Base-by-base conservation (phyloP, 306 rosid genomes). In the Quercus mongolica region DNA sequence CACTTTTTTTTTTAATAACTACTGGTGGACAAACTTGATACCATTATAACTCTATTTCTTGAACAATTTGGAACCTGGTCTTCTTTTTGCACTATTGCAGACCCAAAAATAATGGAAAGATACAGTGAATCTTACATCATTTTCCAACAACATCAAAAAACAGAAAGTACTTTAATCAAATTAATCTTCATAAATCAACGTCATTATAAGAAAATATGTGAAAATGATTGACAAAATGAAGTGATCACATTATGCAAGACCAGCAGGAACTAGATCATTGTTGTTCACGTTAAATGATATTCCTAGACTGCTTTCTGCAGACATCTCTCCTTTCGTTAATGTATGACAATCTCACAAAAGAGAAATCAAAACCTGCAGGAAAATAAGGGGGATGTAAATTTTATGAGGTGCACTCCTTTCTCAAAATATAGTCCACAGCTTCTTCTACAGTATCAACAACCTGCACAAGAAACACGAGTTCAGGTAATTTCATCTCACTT, bases 361-460 rank as follows among this genome's bases (percentile, higher is more conserved):
- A 49, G 73, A 81, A 76, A 76, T 75, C 77, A 56, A 33, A 78
- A 71, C 70, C 69, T 72, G 75, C 6, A 77, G 44, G 56, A 75
- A 80, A 73, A 54, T 55, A 58, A 56, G 65, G 2, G 18, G 15
- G 19, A 58, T 30, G 17, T 64, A 28, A 64, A 30, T 64, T 35
- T 78, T 78, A 85, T 26, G 57, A 76, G 79, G 33, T 68, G 49
- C 80, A 41, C 74, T 92, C 93, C 85, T 77, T 90, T 51, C 74
- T 79, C 83, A 89, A 79, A 74, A 89, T 82, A 72, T 64, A 87
- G 81, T 89, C 88, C 80, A 89, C 92, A 21, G 96, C 93, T 74
- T 91, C 93, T 67, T 89, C 92, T 14, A 89, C 93, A 3, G 87
- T 84, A 81, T 92, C 89, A 76, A 90, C 95, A 83, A 90, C 93